Base-by-base conservation (phyloP, 1,284 basidiomycete genomes). In the Puccinia coronata region DNA sequence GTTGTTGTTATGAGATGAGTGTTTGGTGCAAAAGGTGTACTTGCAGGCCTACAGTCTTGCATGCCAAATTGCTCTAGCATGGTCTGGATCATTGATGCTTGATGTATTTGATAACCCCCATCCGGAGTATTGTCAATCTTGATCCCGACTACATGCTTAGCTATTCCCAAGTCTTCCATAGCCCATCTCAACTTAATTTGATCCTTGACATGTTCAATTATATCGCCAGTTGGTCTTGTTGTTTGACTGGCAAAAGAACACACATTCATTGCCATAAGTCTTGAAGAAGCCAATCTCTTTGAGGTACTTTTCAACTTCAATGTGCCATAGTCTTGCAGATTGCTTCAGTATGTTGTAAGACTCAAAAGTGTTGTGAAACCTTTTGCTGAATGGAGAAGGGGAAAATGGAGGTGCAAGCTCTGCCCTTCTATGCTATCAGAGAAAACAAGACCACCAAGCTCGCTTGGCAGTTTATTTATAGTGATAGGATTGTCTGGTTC, bases 241-340 rank as follows among this genome's bases (percentile, higher is more conserved):
- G 23, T n/a, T n/a, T n/a, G n/a, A n/a, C n/a, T n/a, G n/a, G n/a
- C n/a, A n/a, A 11, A 55, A 23, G 47, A 51, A 72, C 1, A 82
- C 31, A 57, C 70, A 80, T 18, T 61, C 61, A n/a, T 82, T 76
- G 8, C 31, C 81, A 8, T 51, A 20, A 53, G 28, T 61, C 31
- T 39, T 59, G 9, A 11, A 34, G 39, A 78, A 82, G 39, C 63
- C 63, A n/a, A 71, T 53, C 34, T 28, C 20, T 5, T 39, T 55
- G 25, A 82, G 51, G 9, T 51, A 71, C 36, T 49, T 31, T 41
- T 65, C 51, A 5, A 82, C 25, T 53, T 49, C 53, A 16, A 55
- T 49, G 25, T 79, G 41, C 75, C 72, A 82, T 18, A 51, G 34
- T 23, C 47, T 31, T 41, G 76, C 75, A 14, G 75, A 57, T 73